Conservation (phyloP, 805 yeast genomes). For the Saccharomycopsis fibuligera region DNA sequence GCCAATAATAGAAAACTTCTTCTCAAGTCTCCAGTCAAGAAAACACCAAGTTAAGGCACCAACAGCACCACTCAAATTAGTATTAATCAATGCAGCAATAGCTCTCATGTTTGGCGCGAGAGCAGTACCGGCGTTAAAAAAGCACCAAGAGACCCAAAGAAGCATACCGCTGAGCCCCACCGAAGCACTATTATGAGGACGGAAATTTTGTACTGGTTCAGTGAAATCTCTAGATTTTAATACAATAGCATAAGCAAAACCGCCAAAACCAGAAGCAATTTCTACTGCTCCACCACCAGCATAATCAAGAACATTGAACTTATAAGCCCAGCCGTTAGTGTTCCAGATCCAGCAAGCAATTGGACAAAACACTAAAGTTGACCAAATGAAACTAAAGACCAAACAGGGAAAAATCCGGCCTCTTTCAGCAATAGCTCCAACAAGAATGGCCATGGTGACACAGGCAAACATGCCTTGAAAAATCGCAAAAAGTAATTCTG, state of each 20-base stretch:
- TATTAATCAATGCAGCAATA: conserved; percentile 84
- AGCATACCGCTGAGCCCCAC: conserved; percentile 83
- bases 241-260: conserved; percentile 77
- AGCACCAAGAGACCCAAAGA: conserved; percentile 94
- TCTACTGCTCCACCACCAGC: conserved; percentile 99
- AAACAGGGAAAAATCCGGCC: conserved; percentile 83
- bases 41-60: conserved; percentile 92
- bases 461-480: conserved; percentile 90
- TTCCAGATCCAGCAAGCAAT: conserved; percentile 97
- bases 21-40: conserved; percentile 80
- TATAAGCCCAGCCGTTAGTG: conserved; percentile 84
- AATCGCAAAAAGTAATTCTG: conserved; percentile 77
- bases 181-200: conserved; percentile 93
- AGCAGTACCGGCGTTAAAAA: conserved; percentile 90
- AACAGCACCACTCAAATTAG: conserved; percentile 81
- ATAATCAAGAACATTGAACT: conserved; percentile 90
- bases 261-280: conserved; percentile 84
- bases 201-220: conserved; percentile 69
- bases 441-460: conserved; percentile 86
- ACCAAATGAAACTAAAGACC: conserved; percentile 80
- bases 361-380: conserved; percentile 89
- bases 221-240: conserved; percentile 72
- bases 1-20: conserved; percentile 92
- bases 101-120: conserved; percentile 77
- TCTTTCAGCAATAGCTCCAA: conserved; percentile 91